Evolutionary conservation across 805 yeast species (phyloP), one percentile per base, ranked within the genome.

Genomic region (Wickerhamomyces silvicola): DNA sequence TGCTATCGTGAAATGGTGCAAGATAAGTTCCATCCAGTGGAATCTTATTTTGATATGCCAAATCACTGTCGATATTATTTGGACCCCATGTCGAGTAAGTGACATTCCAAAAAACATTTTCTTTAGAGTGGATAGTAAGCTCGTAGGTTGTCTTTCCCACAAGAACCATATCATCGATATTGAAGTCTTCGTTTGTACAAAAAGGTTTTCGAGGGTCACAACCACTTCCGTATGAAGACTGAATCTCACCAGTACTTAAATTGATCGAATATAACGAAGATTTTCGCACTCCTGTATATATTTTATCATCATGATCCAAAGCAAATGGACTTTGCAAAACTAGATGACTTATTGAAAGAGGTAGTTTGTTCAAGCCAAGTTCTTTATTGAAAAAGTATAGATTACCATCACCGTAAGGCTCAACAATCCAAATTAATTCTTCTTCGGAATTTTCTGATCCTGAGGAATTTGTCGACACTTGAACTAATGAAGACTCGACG

Each of bases 71-170:
- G 32, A 87, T 62, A 42, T 84, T 78, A 54, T 90, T 90, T 27
- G 95, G 94, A 8, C 92, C 94, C 96, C 97, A 92, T 22, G 80
- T 70, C 1, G 94, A 69, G 50, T 81, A 87, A 0, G 88, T 78
- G 12, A 92, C 83, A 48, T 86, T 83, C 92, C 96, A 88, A 2
- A 78, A 72, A 0, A 79, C 60, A 38, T 75, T 75, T 38, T 74
- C 70, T 44, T 70, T 75, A 3, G 92, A 78, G 51, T 86, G 81
- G n/a, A 92, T 90, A 0, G 76, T 64, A 25, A 83, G 61, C 42
- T 80, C 82, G 49, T 78, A 83, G 0, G 77, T 75, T 0, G 88
- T 78, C 52, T 74, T 79, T 0, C 94, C 94, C 5, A 83, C 56
- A 46, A 77, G 62, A 5, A 81, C 61, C 5, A 66, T 56, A 21